Conservation (phyloP, 805 yeast genomes). For the Candida quercuum region DNA sequence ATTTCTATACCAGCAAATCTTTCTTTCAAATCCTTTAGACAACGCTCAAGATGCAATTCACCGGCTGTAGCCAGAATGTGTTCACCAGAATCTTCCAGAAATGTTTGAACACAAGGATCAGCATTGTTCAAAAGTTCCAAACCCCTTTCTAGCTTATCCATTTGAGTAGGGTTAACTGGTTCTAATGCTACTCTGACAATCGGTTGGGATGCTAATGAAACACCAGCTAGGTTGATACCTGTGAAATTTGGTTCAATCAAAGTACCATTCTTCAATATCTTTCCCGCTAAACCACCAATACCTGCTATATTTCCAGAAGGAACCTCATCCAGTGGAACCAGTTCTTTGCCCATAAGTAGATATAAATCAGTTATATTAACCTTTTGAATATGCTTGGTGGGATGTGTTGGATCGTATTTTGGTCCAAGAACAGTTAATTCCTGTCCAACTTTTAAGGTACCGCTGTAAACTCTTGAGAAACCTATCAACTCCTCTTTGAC, state of each 20-base stretch:
- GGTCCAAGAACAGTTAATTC: slow-evolving; percentile 78
- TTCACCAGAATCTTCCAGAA: slow-evolving; percentile 86
- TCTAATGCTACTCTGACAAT: slow-evolving; percentile 95
- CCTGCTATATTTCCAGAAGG: slow-evolving; percentile 97
- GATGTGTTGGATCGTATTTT: slow-evolving; percentile 66
- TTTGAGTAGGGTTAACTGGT: slow-evolving; percentile 80
- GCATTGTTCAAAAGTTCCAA: slow-evolving; percentile 74
- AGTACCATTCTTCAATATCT: slow-evolving; percentile 83
- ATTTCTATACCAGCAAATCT: slow-evolving; percentile 91
- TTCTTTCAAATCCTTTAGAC: slow-evolving; percentile 83
- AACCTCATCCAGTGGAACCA: slow-evolving; percentile 69
- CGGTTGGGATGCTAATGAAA: slow-evolving; percentile 75
- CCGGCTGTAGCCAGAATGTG: slow-evolving; percentile 94
- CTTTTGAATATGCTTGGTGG: slow-evolving; percentile 48
- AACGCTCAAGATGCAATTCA: slow-evolving; percentile 91
- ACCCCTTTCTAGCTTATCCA: slow-evolving; percentile 73
- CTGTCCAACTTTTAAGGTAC: slow-evolving; percentile 73
- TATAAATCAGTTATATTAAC: slow-evolving; percentile 66
- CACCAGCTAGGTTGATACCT: slow-evolving; percentile 75
- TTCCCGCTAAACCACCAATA: slow-evolving; percentile 82
- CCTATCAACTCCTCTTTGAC: slow-evolving; percentile 71
- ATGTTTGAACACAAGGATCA: slow-evolving; percentile 91
- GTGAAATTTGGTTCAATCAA: slow-evolving; percentile 49
- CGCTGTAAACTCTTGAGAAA: slow-evolving; percentile 85
- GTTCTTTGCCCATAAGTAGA: slow-evolving; percentile 88